Percentiles rank a stretch among this genome's conserved stretches.
These are phyloP conservation scores for Sphaerulina musiva DNA, from an alignment of 2,329 filamentous ascomycete genomes.

Conservation along the genomic window DNA sequence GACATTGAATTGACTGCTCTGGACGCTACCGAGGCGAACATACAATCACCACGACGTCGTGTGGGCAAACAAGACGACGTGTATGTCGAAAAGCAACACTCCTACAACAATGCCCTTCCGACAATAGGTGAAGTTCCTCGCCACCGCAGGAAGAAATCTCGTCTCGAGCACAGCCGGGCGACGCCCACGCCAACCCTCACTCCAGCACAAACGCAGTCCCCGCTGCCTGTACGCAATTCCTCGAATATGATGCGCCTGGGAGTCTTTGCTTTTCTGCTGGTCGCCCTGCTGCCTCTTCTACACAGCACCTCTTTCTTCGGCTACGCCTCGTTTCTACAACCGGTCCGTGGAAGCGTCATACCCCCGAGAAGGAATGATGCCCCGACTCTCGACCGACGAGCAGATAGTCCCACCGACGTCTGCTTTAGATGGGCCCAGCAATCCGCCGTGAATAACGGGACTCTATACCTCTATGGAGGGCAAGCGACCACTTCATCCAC, in stretches of 20 bases:
- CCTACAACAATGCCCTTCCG: conserved; percentile 16
- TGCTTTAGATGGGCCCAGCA: conserved; percentile 63
- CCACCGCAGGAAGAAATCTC: conserved; percentile 4
- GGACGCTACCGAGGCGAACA: not conserved
- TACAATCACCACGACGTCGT: conserved; percentile 10
- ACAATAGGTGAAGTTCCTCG: conserved; percentile 10
- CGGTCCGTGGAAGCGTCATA: conserved; percentile 30
- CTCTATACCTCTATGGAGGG: conserved; percentile 69
- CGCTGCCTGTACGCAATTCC: conserved; percentile 16
- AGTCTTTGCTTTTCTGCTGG: conserved; percentile 24
- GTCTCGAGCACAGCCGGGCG: not conserved
- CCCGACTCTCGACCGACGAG: conserved; percentile 21
- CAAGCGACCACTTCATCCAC: conserved; percentile 52
- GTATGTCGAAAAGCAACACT: conserved; percentile 20
- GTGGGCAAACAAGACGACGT: conserved; percentile 27
- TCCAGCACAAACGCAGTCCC: conserved; percentile 15
- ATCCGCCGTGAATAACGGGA: conserved; percentile 64
- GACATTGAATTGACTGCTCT: not conserved
- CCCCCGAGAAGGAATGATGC: conserved; percentile 13
- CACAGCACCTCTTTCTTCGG: conserved; percentile 23
- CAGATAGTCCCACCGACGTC: conserved; percentile 47
- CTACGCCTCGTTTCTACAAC: conserved; percentile 24
- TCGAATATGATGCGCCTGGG: conserved; percentile 27
- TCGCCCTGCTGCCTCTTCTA: conserved; percentile 26
- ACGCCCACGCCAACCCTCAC: not conserved